Base-by-base conservation (phyloP, 225 moss, liverwort and hornwort species). In the Lunularia cruciata region DNA sequence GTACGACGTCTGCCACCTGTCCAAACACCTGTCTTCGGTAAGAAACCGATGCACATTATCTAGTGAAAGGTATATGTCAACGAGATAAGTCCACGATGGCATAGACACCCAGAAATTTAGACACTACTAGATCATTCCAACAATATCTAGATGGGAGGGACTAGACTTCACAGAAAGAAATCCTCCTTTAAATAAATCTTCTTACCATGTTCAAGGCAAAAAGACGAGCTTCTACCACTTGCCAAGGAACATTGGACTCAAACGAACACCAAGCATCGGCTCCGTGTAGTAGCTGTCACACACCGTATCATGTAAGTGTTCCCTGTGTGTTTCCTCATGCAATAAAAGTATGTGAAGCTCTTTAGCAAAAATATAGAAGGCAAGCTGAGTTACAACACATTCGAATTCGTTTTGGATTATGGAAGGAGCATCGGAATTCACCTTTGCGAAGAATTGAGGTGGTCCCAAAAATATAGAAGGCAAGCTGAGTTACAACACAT, bases 221-320 rank as follows among this genome's bases (percentile, higher is more conserved):
- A 32, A 94, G 86, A 61, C 91, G 81, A 67, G 89, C 91, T 78
- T 94, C 94, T 76, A 91, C 87, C 42, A 77, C 78, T 85, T 87
- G 94, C 94, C 94, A 94, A 57, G 87, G 87, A 75, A 83, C 82
- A 28, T 67, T 78, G 40, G 85, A 73, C 46, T 91, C 91, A 62
- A 89, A 85, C 61, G 82, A 81, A 63, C 86, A 91, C 94, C 94
- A 94, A 54, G 79, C 79, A 79, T 94, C 94, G 56, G 94, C 94
- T 89, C 91, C 89, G 74, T 69, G 78, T 16, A 94, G 86, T 80
- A 94, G 85, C 94, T 94, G 77, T 76, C 85, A 81, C 37, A 76
- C 43, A 68, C 16, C 15, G 4, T 0, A 57, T 57, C 34, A 49
- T 63, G 14, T 54, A 42, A 34, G 30, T 11, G 34, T n/a, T n/a